Conservation (phyloP, 176 grass and related monocot genomes). For the Panicum miliaceum region DNA sequence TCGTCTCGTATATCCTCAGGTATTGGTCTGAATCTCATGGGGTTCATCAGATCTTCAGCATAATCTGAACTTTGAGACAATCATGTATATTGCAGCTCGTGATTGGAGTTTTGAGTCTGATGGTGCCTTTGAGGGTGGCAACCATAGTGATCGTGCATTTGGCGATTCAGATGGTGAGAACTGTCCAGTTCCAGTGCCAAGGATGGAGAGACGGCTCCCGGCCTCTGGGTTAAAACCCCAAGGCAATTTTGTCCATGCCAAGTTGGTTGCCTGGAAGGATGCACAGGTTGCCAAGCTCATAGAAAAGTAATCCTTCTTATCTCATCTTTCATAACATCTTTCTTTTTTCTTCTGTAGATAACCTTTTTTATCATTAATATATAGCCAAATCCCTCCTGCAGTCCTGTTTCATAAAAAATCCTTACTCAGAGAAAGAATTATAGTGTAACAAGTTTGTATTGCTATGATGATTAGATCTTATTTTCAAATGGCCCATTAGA, state of each 20-base stretch:
- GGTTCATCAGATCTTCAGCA: conserved; percentile 22
- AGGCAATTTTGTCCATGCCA: conserved; percentile 49
- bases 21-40: conserved; percentile 42
- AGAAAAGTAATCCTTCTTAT: conserved; percentile 57
- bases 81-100: conserved; percentile 38
- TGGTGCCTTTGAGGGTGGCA: conserved; percentile 44
- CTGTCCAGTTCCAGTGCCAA: conserved; percentile 27
- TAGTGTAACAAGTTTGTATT: conserved; percentile 17
- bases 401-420: no score
- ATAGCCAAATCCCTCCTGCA: no score
- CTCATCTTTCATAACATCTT: not conserved
- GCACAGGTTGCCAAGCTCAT: conserved; percentile 62
- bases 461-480: conserved; percentile 4
- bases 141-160: conserved; percentile 38
- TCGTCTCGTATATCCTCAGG: conserved; percentile 71
- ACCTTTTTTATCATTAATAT: no score
- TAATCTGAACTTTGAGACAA: conserved; percentile 26
- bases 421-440: conserved; percentile 31
- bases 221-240: conserved; percentile 27
- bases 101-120: conserved; percentile 56
- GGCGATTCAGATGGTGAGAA: conserved; percentile 41
- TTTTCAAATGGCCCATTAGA: conserved; percentile 21
- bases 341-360: no score
- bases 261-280: conserved; percentile 79
- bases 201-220: conserved; percentile 37